Base-by-base conservation (phyloP, 805 yeast genomes). In the Zygoascus biomembranicola region DNA sequence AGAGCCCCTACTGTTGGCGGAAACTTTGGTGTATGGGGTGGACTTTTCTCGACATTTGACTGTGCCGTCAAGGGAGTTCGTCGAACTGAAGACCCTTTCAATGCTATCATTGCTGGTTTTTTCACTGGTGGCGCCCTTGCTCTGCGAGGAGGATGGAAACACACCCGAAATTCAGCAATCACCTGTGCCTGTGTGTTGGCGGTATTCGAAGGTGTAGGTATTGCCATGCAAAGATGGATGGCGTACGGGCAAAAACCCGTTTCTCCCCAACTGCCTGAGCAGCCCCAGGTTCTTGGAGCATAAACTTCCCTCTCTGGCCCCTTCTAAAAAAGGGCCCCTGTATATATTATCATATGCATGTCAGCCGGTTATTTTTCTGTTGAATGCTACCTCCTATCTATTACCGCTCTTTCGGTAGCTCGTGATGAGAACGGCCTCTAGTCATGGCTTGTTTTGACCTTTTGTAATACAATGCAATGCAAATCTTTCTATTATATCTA, bases 1-100 rank as follows among this genome's bases (percentile, higher is more conserved):
- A 81, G 99, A 71, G 98, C 97, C 1, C 99, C 99, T 42, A 97
- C 92, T 49, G 90, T 92, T 52, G 99, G 99, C 61, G 99, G 99
- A 67, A 94, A 94, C 73, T 92, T 94, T 66, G 99, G 99, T 75
- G 96, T 88, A 42, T 94, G 99, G 99, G 99, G 99, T 77, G 99
- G 99, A 57, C 76, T 94, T 63, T 94, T 94, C 69, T 89, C 97
- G 35, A 85, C 95, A 13, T 94, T 84, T 67, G 99, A 94, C 72
- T 94, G 99, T 77, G 80, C 90, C 14, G 95, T 94, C 47, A 94
- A 92, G 72, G 96, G 92, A 2, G 81, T 94, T 44, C 87, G 99
- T 77, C 87, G 89, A 72, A 88, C 97, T 77, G 99, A 94, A 72
- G 99, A 94, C 71, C 96, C 98, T 6, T 87, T 96, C 87, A 94